Evolutionary conservation across 352 stramenopile species (phyloP), one percentile per base, ranked within the genome.

Genomic region (Elongisporangium prolatum): DNA sequence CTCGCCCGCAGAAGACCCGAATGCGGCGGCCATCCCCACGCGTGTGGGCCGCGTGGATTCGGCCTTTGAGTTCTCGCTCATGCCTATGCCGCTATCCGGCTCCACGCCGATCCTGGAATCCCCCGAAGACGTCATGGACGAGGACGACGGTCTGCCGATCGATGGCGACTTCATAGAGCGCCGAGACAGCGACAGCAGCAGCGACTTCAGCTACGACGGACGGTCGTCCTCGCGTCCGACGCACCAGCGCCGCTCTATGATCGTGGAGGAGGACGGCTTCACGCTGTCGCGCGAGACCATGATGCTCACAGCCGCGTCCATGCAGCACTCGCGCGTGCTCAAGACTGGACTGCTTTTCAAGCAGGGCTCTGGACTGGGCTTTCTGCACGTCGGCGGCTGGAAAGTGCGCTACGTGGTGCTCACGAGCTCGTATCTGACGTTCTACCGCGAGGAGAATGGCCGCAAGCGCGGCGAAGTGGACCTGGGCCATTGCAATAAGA

Each of bases 331-430:
- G 4, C 57, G 74, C 7, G 72, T 86, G 21, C 86, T 91, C 67
- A 89, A 89, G 74, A 71, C 74, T 3, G 82, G 82, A 0, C 34
- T 91, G 53, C 65, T 91, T 13, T 91, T 91, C 53, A 91, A 91
- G 49, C 82, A 89, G 54, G 82, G 79, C 57, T 87, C 86, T 57
- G 72, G 72, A 1, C 61, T 88, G 21, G 65, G 68, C 11, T 48
- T 48, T 24, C 50, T 78, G 48, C 61, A 63, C 21, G 22, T 54
- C 25, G 82, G 81, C 25, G 79, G 79, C 40, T 94, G 84, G 84
- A 94, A 94, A 37, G 79, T 90, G 34, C 84, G 84, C 25, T 88
- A 74, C 64, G 81, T 86, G 16, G 69, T 81, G 54, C 69, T 93
- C 47, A 87, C 84, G 21, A 77, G 69, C 50, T 60, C 70, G 54